Conservation (phyloP, 2,329 filamentous ascomycete species). For the Talaromyces sp. region DNA sequence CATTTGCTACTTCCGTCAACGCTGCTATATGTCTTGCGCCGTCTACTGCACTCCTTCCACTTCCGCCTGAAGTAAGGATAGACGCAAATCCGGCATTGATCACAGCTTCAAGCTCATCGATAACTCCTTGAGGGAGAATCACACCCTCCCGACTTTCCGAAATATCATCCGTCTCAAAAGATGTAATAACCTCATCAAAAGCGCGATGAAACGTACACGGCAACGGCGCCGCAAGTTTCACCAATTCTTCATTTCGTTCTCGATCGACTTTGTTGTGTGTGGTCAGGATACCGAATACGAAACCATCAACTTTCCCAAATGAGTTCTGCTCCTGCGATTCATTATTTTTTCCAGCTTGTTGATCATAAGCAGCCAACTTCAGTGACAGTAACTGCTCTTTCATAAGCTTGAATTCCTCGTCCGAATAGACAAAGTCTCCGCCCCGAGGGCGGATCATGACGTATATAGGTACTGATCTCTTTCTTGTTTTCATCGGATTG, state of each 20-base stretch:
- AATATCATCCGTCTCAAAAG: neutral
- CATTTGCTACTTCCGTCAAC: slow-evolving; percentile 22
- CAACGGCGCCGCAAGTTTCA: slow-evolving; percentile 40
- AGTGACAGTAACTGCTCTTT: slow-evolving; percentile 37
- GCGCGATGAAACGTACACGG: slow-evolving; percentile 57
- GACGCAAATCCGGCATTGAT: slow-evolving; percentile 44
- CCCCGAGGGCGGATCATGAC: slow-evolving; percentile 54
- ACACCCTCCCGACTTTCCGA: too few species aligned
- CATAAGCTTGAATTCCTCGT: slow-evolving; percentile 46
- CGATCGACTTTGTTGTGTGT: slow-evolving; percentile 36
- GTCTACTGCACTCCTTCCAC: slow-evolving; percentile 33
- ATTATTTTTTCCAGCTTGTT: neutral
- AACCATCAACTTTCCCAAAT: slow-evolving; percentile 41
- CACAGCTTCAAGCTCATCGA: slow-evolving; percentile 32
- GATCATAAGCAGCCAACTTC: slow-evolving; percentile 20
- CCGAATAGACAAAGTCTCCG: slow-evolving; percentile 45
- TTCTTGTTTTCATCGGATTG: neutral
- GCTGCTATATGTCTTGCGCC: slow-evolving; percentile 34
- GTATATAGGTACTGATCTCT: slow-evolving; percentile 42
- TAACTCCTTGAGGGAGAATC: neutral
- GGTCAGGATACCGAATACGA: slow-evolving; percentile 52
- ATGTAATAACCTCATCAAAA: slow-evolving; percentile 43
- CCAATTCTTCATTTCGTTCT: slow-evolving; percentile 40
- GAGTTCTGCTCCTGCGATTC: too few species aligned
- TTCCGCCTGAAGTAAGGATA: slow-evolving; percentile 50